phyloP scores from a whole-genome alignment of 805 yeast species.

The Cyberlindnera xylosilytica region DNA sequence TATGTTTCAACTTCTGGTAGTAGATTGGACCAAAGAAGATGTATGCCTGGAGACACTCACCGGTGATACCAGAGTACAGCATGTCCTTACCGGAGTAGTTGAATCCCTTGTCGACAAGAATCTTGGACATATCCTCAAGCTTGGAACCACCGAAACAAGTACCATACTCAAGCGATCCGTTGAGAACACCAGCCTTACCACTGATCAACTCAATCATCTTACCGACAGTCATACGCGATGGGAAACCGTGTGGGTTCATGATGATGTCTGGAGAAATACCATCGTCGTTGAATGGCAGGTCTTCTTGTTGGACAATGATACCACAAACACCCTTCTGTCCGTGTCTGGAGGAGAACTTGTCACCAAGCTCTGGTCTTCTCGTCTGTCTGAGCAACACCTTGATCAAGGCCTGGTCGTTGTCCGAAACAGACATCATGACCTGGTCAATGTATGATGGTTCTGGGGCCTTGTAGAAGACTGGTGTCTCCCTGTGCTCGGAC shows the following conservation, averaged over 20 bases:
- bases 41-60: conserved; percentile 95
- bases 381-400: conserved; percentile 93
- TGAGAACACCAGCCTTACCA: conserved; percentile 96
- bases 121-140: conserved; percentile 89
- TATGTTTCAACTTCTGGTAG: conserved; percentile 96
- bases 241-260: conserved; percentile 99
- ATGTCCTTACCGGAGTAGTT: conserved; percentile 95
- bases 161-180: conserved; percentile 90
- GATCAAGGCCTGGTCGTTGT: conserved; percentile 90
- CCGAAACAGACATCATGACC: conserved; percentile 95
- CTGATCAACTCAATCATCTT: conserved; percentile 95
- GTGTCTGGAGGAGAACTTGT: conserved; percentile 94
- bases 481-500: conserved; percentile 79
- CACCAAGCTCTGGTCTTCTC: conserved; percentile 96
- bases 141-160: conserved; percentile 99
- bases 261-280: conserved; percentile 94
- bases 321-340: conserved; percentile 99
- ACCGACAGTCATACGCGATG: conserved; percentile 99
- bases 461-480: conserved; percentile 89
- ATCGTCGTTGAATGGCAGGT: conserved; percentile 89
- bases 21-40: conserved; percentile 98
- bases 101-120: conserved; percentile 87
- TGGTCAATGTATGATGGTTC: conserved; percentile 95
- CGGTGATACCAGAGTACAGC: conserved; percentile 96
- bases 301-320: conserved; percentile 95